These are phyloP conservation scores for Carex pumila DNA, from an alignment of 176 grass and related monocot genomes.

Conservation along the genomic window DNA sequence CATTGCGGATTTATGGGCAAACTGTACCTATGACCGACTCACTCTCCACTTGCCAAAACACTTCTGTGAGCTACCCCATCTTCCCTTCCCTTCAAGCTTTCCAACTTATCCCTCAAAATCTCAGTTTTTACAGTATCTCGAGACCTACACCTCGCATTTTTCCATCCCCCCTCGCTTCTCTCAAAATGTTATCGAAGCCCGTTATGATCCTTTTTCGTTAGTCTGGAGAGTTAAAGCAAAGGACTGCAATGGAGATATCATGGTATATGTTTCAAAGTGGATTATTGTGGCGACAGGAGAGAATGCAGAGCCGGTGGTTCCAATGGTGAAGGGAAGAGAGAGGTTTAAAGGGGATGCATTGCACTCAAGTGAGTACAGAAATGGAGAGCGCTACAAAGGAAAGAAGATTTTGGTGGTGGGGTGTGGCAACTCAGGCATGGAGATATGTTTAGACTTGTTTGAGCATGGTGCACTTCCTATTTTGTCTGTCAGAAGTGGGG, in stretches of 20 bases:
- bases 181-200: conserved; percentile 41
- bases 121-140: conserved; percentile 77
- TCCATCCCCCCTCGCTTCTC: conserved; percentile 51
- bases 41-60: conserved; percentile 80
- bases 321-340: conserved; percentile 63
- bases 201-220: conserved; percentile 27
- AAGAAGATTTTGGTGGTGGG: conserved; percentile 78
- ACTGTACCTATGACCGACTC: conserved; percentile 82
- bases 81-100: conserved; percentile 59
- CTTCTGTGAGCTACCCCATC: conserved; percentile 80
- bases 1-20: conserved; percentile 77
- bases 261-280: conserved; percentile 64
- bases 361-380: conserved; percentile 81
- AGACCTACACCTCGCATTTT: conserved; percentile 60
- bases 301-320: conserved; percentile 75
- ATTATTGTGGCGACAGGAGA: conserved; percentile 88
- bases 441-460: conserved; percentile 82
- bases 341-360: conserved; percentile 51
- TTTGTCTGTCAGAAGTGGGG: conserved; percentile 89
- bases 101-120: conserved; percentile 66
- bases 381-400: conserved; percentile 55
- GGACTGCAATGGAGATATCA: neutral
- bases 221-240: conserved; percentile 52
- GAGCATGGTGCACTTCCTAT: conserved; percentile 77
- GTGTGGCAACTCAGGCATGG: conserved; percentile 96